Base-by-base conservation (phyloP, 768 basidiomycete species). In the Hypholoma sublateritium region DNA sequence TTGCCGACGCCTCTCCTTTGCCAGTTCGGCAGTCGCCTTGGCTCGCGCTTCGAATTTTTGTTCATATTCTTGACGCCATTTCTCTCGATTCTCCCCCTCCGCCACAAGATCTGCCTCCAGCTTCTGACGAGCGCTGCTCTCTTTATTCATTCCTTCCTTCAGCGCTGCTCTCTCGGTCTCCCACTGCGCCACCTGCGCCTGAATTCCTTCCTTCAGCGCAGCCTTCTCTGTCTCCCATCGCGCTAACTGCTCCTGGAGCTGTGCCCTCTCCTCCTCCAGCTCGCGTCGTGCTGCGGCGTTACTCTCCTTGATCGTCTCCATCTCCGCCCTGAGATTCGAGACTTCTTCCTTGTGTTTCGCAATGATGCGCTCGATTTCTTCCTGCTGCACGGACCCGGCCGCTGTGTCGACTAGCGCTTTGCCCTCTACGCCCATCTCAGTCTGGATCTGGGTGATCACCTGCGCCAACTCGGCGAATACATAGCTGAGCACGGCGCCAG, bases 401-500 rank as follows among this genome's bases (percentile, higher is more conserved):
- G 55, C 32, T 7, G 79, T 78, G 32, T 78, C 67, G 11, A 70
- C 67, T 8, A 80, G 67, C 37, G 66, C 61, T 35, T 60, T 65
- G 8, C 60, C 59, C 19, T 60, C 62, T 2, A 35, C 24, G 7
- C 54, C 50, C 6, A 65, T 65, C 53, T 65, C 64, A 5, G 45
- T 22, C 28, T 61, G 59, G 19, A 65, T 63, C 22, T 61, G 59
- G 11, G 59, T 35, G 19, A 25, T 21, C 1, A 41, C 36, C 4
- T 62, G 62, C 1, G 17, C 14, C 13, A 59, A 25, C 28, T 32
- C 28, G 3, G 54, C 50, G 16, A 65, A 56, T 58, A 78, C 61
- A 50, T 68, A 67, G 17, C 67, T 65, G 5, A 78, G 56, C 42
- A 76, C 59, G 21, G 65, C 41, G 0, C 64, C 68, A 1, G 77